These are phyloP conservation scores for Irpex rosettiformis DNA, from an alignment of 1,284 basidiomycete species.

Conservation along the genomic window DNA sequence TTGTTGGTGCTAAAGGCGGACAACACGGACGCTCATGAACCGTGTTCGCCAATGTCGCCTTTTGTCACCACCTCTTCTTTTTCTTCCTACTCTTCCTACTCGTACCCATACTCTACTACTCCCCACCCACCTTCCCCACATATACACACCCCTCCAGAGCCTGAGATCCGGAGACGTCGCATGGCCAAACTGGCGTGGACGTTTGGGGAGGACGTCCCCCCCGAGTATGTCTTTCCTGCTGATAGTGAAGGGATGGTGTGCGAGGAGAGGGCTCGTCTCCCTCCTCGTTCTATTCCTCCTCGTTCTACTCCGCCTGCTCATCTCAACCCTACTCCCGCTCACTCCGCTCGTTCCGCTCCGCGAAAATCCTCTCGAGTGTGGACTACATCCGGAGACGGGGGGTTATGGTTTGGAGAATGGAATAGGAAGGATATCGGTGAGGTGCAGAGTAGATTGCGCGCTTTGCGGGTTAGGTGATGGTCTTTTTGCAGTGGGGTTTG, in stretches of 20 bases:
- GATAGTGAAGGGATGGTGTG: neutral
- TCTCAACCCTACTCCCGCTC: neutral
- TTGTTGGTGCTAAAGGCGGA: constrained; percentile 22
- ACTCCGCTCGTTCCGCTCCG: constrained; percentile 6
- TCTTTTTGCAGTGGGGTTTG: neutral
- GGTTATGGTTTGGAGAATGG: constrained; percentile 17
- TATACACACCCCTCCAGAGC: constrained; percentile 19
- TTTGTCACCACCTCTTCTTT: constrained; percentile 1
- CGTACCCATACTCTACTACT: neutral
- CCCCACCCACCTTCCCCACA: constrained; percentile 10
- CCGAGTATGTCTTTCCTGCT: constrained; percentile 41
- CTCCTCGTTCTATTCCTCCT: neutral
- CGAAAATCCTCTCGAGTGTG: too few species aligned
- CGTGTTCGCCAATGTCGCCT: constrained; percentile 11
- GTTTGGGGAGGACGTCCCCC: constrained; percentile 48
- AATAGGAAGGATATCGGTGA: constrained; percentile 17
- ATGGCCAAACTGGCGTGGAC: constrained; percentile 47
- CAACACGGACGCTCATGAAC: constrained; percentile 20
- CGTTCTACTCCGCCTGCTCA: too few species aligned
- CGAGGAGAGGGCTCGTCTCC: neutral
- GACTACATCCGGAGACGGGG: constrained; percentile 8
- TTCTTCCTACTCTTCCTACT: too few species aligned
- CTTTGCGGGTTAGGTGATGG: constrained; percentile 11
- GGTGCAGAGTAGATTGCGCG: constrained; percentile 14
- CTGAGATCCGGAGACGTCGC: constrained; percentile 26